These are phyloP conservation scores for Termitomyces heimii DNA, from an alignment of 768 basidiomycete species.

Conservation along the genomic window DNA sequence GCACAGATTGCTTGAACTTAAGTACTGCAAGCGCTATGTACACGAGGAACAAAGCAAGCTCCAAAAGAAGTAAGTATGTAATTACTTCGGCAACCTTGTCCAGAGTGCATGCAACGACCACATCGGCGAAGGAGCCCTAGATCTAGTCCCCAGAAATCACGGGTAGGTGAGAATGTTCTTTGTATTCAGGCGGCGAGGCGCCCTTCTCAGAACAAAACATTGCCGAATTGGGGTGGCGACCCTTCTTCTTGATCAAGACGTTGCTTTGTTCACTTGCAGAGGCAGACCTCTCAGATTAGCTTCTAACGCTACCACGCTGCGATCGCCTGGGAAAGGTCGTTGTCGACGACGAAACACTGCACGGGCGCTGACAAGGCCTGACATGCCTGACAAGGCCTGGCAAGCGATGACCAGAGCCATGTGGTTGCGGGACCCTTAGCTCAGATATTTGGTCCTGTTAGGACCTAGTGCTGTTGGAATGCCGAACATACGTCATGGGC, in stretches of 20 bases:
- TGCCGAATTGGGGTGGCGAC: background rate
- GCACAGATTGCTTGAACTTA: background rate
- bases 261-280: constrained; percentile 6
- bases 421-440: background rate
- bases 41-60: background rate
- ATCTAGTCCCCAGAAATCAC: background rate
- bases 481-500: constrained; percentile 8
- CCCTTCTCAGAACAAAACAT: background rate
- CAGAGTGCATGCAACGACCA: background rate
- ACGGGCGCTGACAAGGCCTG: background rate
- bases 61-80: constrained; percentile 9
- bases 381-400: background rate
- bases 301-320: background rate
- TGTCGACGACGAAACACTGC: background rate
- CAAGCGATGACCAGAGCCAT: background rate
- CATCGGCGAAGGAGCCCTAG: background rate
- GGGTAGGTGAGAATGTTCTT: constrained; percentile 1
- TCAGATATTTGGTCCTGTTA: constrained; percentile 2
- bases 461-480: background rate
- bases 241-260: constrained; percentile 10
- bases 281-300: background rate
- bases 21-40: background rate
- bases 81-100: constrained; percentile 2
- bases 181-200: constrained; percentile 3
- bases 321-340: background rate